Base-by-base conservation (phyloP, 1,284 basidiomycete species). In the Phylloboletellus chloephorus region DNA sequence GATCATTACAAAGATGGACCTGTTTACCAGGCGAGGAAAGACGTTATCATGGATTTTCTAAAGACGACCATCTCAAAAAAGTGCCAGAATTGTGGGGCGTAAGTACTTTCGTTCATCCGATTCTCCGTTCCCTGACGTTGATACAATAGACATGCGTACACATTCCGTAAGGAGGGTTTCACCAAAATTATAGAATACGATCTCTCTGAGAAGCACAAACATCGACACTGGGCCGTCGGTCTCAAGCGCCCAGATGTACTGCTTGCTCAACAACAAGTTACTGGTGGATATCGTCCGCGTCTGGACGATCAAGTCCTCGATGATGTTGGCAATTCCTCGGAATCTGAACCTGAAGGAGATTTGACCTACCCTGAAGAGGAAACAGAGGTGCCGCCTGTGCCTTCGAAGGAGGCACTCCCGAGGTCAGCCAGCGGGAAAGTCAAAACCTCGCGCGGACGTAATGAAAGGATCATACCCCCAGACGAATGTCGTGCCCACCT, bases 131-230 rank as follows among this genome's bases (percentile, higher is more conserved):
- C 3, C 29, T 54, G 29, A 52, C 25, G n/a, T 12, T 35, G 5
- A 21, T 28, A 22, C 36, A 24, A 47, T 40, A 95, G 92, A n/a
- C 68, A 76, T 55, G 82, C 75, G 2, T 91, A 90, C 58, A 88
- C 88, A 0, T 89, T 91, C 65, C 83, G 94, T 45, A 97, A 94
- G 63, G 96, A 98, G 60, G 92, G 90, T 1, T 77, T 89, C 58
- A 88, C 90, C 45, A 98, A 97, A 67, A 79, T 99, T 49, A 86
- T 98, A 60, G 94, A 98, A 67, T 88, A 89, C 56, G 92, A 93
- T 54, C 74, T 98, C 21, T 73, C 88, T 2, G 43, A 65, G 5
- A 95, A 93, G 65, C 86, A 94, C 58, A 88, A 88, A 63, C 71
- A 66, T 25, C 72, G 77, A 38, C 80, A 87, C 60, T 58, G 65